Evolutionary conservation across 2,329 filamentous ascomycete species (phyloP), one percentile per base, ranked within the genome.

Genomic region (Penicillium occitanis): DNA sequence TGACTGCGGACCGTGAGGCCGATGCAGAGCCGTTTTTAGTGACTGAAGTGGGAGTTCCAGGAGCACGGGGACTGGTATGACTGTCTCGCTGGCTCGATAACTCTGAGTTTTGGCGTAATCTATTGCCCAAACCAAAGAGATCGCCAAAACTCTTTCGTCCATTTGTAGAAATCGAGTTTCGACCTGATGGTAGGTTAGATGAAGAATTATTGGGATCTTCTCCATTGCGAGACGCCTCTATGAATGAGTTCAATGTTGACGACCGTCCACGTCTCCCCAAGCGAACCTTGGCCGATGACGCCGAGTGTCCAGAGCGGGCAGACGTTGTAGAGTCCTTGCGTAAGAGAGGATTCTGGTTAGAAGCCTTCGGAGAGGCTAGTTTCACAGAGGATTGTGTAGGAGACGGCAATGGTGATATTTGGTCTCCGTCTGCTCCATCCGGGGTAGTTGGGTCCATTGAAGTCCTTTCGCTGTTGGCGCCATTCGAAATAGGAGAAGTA

Each of bases 61-160:
- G 8, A 87, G 88, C 62, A 88, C 78, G 62, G 77, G 73, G 67
- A 77, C 80, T 66, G 79, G 79, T n/a, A 62, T 46, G 89, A 14
- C 89, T 89, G 73, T 91, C 87, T 17, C 89, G 86, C 30, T 83
- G 85, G 59, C 85, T 84, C 48, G 86, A 81, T 5, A 90, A 85
- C 58, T 96, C 93, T 0, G 91, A 91, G 71, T 92, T 91, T 73
- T 96, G 91, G 59, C 94, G 87, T 67, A 97, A 85, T 69, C 93
- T 87, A 69, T 88, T 86, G 22, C 87, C 84, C 40, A 97, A 81
- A 14, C 88, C 90, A 72, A 99, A 88, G 22, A 98, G 82, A 70
- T 97, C 95, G 63, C 93, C 92, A 72, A 99, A 92, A 78, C 94
- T 98, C 78, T 93, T 95, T 64, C 95, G 87, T 5, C 93, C 93